A percentile compares a stretch with the other conserved stretches of the same genome.
phyloP scores from a whole-genome alignment of 495 filamentous ascomycete genomes.

The Penicillium simplicissimum region DNA sequence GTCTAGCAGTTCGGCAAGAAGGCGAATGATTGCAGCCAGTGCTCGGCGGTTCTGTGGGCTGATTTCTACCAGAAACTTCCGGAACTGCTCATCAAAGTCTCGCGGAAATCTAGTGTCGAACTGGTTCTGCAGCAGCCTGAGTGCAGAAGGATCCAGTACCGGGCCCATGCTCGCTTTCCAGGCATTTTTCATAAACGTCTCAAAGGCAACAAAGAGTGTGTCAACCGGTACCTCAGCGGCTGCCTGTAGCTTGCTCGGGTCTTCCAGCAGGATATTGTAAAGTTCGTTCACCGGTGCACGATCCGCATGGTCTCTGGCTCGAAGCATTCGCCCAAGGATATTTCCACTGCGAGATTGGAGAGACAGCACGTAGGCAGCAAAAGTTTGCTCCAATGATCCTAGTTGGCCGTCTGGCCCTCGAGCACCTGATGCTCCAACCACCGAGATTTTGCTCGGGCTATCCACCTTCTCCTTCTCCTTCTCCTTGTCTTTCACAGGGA shows the following conservation, averaged over 20 bases:
- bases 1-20: conserved; percentile 86
- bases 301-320: conserved; percentile 68
- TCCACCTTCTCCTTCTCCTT: conserved; percentile 29
- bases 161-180: conserved; percentile 90
- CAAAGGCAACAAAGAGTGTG: conserved; percentile 90
- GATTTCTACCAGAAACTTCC: conserved; percentile 71
- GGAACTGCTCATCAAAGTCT: conserved; percentile 87
- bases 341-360: conserved; percentile 82
- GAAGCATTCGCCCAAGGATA: conserved; percentile 73
- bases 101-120: conserved; percentile 69
- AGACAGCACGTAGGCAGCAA: conserved; percentile 79
- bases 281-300: conserved; percentile 82
- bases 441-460: conserved; percentile 35
- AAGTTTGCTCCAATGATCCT: conserved; percentile 77
- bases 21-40: conserved; percentile 77
- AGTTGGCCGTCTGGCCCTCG: conserved; percentile 50
- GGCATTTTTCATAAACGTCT: conserved; percentile 85
- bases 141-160: conserved; percentile 62
- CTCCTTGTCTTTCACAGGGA: conserved; percentile 37
- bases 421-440: conserved; percentile 29
- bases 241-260: conserved; percentile 70
- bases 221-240: conserved; percentile 78
- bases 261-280: conserved; percentile 85
- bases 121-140: conserved; percentile 71
- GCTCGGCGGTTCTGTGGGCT: conserved; percentile 91